Evolutionary conservation across 73 alveolate species (phyloP).

Genomic region (Stentor coeruleus): DNA sequence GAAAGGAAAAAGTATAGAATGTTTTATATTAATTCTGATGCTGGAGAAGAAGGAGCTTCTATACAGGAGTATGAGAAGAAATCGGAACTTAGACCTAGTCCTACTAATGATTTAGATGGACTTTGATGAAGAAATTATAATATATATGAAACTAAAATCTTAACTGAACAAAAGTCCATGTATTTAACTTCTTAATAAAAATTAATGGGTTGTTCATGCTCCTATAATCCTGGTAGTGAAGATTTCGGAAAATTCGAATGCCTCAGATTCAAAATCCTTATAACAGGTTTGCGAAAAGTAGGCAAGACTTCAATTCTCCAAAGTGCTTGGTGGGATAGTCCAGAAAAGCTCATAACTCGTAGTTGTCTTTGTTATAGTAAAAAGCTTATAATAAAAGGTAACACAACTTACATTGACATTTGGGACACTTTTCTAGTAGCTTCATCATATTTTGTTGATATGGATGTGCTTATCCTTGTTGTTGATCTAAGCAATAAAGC

Average conservation of each 20-base stretch:
- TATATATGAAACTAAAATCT: too few relatives aligned
- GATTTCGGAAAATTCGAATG: neutral
- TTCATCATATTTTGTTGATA: neutral
- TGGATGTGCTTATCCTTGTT: neutral
- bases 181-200: too few relatives aligned
- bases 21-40: too few relatives aligned
- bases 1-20: too few relatives aligned
- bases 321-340: neutral
- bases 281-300: neutral
- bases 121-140: too few relatives aligned
- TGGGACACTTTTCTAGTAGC: neutral
- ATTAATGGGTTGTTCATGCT: neutral
- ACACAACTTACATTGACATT: neutral
- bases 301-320: neutral
- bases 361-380: neutral
- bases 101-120: too few relatives aligned
- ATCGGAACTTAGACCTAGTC: too few relatives aligned
- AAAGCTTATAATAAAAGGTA: neutral
- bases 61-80: too few relatives aligned
- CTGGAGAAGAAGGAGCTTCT: too few relatives aligned
- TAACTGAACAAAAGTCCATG: too few relatives aligned
- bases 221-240: neutral
- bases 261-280: neutral
- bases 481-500: neutral
- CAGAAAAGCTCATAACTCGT: neutral